Percentiles rank a stretch among this genome's conserved stretches.
Evolutionary conservation across 2,329 filamentous ascomycete genomes (phyloP).

Genomic region (Trichoderma sp.): DNA sequence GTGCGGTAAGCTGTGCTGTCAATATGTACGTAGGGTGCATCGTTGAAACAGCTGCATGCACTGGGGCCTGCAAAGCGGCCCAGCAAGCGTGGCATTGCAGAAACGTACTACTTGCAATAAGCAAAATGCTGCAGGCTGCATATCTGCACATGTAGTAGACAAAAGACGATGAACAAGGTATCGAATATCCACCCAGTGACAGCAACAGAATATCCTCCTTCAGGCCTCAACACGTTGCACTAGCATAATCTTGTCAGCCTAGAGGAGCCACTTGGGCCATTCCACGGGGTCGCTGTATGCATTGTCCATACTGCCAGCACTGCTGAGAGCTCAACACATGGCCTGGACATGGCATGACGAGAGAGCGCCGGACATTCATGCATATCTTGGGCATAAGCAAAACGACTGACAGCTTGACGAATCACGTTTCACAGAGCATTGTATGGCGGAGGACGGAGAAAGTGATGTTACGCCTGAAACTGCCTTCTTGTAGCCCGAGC

Average conservation of each 20-base stretch:
- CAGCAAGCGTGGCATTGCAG: slow-evolving; percentile 22
- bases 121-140: neutral
- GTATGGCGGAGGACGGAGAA: slow-evolving; percentile 21
- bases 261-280: slow-evolving; percentile 7
- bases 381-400: slow-evolving; percentile 20
- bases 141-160: neutral
- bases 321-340: slow-evolving; percentile 2
- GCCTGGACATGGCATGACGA: slow-evolving; percentile 11
- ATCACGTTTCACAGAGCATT: neutral
- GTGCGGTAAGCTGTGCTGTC: slow-evolving; percentile 12
- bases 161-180: neutral
- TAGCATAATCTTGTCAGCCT: slow-evolving; percentile 3
- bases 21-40: neutral
- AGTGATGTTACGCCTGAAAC: slow-evolving; percentile 17
- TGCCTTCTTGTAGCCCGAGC: neutral
- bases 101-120: neutral
- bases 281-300: slow-evolving; percentile 6
- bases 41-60: neutral
- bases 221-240: slow-evolving; percentile 24
- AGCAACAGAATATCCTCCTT: slow-evolving; percentile 7
- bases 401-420: neutral
- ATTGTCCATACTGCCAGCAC: neutral
- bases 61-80: slow-evolving; percentile 8
- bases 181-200: neutral
- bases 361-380: slow-evolving; percentile 25